phyloP scores from a whole-genome alignment of 495 filamentous ascomycete genomes.

The Tricharina praecox region DNA sequence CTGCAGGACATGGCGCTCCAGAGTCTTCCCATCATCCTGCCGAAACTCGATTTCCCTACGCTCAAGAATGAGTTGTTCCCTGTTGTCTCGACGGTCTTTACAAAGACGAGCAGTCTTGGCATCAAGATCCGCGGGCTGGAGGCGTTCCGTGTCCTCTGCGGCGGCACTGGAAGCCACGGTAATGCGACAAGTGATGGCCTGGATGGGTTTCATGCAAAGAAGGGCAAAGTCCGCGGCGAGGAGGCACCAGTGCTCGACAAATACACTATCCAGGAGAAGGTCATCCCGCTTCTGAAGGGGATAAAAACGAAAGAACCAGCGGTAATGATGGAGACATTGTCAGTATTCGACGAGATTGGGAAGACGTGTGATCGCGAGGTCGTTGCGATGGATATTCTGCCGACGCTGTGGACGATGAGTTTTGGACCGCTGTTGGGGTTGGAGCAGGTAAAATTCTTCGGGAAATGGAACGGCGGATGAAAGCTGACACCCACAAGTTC shows the following conservation, averaged over 20 bases:
- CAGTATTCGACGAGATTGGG: constrained; percentile 68
- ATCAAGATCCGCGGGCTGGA: constrained; percentile 87
- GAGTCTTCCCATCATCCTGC: constrained; percentile 53
- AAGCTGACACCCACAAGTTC: constrained; percentile 38
- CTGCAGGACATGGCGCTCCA: constrained; percentile 70
- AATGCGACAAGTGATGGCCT: constrained; percentile 44
- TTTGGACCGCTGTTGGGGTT: constrained; percentile 77
- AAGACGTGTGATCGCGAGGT: constrained; percentile 77
- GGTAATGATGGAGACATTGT: constrained; percentile 86
- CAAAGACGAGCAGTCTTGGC: constrained; percentile 73
- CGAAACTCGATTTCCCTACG: constrained; percentile 81
- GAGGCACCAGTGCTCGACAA: constrained; percentile 76
- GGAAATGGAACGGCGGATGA: too few relatives aligned
- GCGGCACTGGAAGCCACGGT: constrained; percentile 36
- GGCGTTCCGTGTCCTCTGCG: constrained; percentile 77
- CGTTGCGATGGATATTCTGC: constrained; percentile 76
- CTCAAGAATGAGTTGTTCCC: constrained; percentile 94
- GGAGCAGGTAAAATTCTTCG: constrained; percentile 29
- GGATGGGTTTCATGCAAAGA: constrained; percentile 35
- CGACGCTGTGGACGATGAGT: constrained; percentile 79
- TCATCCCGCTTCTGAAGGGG: constrained; percentile 70
- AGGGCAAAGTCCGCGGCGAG: constrained; percentile 35
- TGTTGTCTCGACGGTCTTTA: constrained; percentile 72
- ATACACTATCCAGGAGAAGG: constrained; percentile 92
- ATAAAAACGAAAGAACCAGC: constrained; percentile 97